These are phyloP conservation scores for Salix udensis DNA, from an alignment of 345 rosid genomes.

Conservation along the genomic window DNA sequence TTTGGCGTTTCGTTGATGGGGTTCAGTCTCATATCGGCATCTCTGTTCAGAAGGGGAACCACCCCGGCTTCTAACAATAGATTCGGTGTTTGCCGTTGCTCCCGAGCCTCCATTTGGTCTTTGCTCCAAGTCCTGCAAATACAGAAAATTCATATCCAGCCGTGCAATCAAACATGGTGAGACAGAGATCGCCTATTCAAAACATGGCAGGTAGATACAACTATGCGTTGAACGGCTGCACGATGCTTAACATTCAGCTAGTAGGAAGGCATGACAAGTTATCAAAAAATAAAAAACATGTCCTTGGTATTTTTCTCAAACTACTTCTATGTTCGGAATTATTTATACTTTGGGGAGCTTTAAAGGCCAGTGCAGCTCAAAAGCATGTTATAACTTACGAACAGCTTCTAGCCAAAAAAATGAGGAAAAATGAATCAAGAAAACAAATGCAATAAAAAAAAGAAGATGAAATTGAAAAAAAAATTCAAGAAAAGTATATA, in stretches of 20 bases:
- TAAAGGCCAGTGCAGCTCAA: neutral
- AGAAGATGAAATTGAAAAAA: no score
- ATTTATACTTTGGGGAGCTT: neutral
- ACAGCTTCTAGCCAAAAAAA: neutral
- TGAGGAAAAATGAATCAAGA: no score
- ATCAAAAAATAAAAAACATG: neutral
- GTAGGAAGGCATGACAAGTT: neutral
- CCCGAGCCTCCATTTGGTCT: slow-evolving; percentile 24
- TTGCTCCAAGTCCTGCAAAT: slow-evolving; percentile 48
- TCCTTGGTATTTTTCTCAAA: neutral
- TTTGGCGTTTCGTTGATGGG: slow-evolving; percentile 38
- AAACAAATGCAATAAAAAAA: no score
- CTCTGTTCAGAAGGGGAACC: slow-evolving; percentile 50
- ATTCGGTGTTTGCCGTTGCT: slow-evolving; percentile 15
- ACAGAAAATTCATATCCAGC: neutral
- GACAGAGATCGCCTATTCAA: neutral
- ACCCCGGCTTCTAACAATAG: slow-evolving; percentile 26
- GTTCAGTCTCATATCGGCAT: slow-evolving; percentile 45
- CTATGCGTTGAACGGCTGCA: neutral
- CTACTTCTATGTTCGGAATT: neutral
- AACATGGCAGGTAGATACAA: neutral
- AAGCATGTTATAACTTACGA: neutral
- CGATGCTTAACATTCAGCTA: neutral
- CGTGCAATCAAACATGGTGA: neutral
- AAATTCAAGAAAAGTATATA: no score